Evolutionary conservation across 768 basidiomycete genomes (phyloP).

Genomic region (Termitomyces sp.): DNA sequence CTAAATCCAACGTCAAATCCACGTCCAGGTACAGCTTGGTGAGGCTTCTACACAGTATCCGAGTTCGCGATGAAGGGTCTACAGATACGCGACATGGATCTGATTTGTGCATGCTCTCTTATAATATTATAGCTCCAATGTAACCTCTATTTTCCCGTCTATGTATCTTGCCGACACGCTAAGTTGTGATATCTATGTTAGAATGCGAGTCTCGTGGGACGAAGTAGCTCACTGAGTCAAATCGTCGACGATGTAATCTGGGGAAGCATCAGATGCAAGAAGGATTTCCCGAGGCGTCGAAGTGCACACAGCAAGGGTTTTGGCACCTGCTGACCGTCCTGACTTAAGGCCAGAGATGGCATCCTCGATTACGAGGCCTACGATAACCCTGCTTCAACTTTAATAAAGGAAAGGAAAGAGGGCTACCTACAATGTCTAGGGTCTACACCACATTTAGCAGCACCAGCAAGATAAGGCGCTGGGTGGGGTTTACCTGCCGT

Average conservation of each 20-base stretch:
- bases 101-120: neutral
- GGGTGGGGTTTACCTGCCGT: slow-evolving; percentile 80
- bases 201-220: neutral
- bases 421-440: slow-evolving; percentile 47
- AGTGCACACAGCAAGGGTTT: slow-evolving; percentile 80
- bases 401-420: neutral
- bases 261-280: slow-evolving; percentile 42
- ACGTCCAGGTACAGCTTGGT: no score
- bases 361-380: slow-evolving; percentile 87
- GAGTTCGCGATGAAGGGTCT: no score
- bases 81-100: neutral
- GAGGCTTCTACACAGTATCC: no score
- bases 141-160: slow-evolving; percentile 42
- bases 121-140: slow-evolving; percentile 28
- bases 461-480: slow-evolving; percentile 81
- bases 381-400: neutral
- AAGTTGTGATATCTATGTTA: neutral
- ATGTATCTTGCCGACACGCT: slow-evolving; percentile 42
- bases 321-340: slow-evolving; percentile 71
- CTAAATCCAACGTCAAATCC: no score
- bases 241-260: slow-evolving; percentile 67
- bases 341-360: slow-evolving; percentile 78
- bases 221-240: slow-evolving; percentile 49
- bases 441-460: slow-evolving; percentile 48
- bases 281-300: slow-evolving; percentile 59